These are phyloP conservation scores for Byssothecium circinans DNA, from an alignment of 2,329 filamentous ascomycete species.

Conservation along the genomic window DNA sequence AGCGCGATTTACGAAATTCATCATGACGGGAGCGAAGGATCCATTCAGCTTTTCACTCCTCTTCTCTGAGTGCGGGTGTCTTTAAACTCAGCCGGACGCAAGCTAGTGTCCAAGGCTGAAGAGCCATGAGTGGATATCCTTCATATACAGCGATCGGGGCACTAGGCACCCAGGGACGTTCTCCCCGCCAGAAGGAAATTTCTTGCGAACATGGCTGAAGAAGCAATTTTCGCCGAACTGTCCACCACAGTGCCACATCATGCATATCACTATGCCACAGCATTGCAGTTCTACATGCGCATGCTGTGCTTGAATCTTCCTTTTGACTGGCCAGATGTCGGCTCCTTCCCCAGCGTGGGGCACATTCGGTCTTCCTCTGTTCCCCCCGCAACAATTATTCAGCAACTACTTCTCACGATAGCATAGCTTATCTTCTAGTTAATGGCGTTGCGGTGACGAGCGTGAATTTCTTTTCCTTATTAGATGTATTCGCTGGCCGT, in stretches of 20 bases:
- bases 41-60: too few relatives aligned
- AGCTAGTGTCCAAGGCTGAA: too few relatives aligned
- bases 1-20: too few relatives aligned
- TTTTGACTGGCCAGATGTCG: constrained; percentile 5
- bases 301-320: background rate
- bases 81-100: too few relatives aligned
- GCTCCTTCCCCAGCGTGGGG: background rate
- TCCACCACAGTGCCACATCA: background rate
- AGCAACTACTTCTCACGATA: constrained; percentile 20
- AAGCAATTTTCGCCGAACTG: background rate
- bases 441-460: constrained; percentile 9
- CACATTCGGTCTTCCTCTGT: too few relatives aligned
- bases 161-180: too few relatives aligned
- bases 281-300: background rate
- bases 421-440: constrained; percentile 10
- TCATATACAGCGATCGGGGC: too few relatives aligned
- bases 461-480: constrained; percentile 6
- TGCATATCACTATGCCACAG: background rate
- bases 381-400: constrained; percentile 26
- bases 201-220: background rate
- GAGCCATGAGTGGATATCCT: too few relatives aligned
- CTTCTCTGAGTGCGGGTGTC: too few relatives aligned
- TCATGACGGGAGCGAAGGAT: too few relatives aligned
- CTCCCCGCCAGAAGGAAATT: background rate
- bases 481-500: background rate